Evolutionary conservation across 345 rosid genomes (phyloP).

Genomic region (Dipteronia sinensis): DNA sequence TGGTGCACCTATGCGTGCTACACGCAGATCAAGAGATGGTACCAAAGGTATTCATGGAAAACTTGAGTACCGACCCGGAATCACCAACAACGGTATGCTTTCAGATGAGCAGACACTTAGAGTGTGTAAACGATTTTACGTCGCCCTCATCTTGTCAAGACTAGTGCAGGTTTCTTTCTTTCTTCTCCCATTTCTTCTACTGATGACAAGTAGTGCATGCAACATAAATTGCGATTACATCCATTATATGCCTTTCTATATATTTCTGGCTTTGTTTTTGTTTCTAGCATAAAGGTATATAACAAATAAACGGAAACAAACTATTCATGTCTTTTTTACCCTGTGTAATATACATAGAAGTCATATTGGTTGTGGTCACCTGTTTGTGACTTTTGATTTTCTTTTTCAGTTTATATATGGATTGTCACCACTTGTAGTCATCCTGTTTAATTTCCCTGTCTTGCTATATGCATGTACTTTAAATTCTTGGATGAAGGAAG

Average conservation of each 20-base stretch:
- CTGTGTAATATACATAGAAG: conserved; percentile 4
- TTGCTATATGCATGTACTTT: conserved; percentile 22
- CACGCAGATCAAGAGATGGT: conserved; percentile 45
- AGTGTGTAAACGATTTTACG: conserved; percentile 92
- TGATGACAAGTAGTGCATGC: conserved; percentile 9
- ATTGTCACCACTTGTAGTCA: neutral
- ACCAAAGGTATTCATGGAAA: conserved; percentile 46
- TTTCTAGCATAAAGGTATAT: conserved; percentile 17
- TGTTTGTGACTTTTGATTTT: neutral
- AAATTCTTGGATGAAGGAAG: conserved; percentile 64
- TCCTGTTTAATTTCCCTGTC: conserved; percentile 13
- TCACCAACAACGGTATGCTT: conserved; percentile 43
- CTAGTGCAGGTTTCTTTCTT: conserved; percentile 71
- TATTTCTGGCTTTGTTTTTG: neutral
- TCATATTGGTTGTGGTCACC: neutral
- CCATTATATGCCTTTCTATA: neutral
- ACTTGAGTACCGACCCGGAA: conserved; percentile 41
- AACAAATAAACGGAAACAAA: neutral
- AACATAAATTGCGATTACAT: neutral
- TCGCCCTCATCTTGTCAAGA: conserved; percentile 93
- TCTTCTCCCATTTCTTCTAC: conserved; percentile 14
- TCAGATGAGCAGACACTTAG: conserved; percentile 79
- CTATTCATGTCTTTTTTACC: neutral
- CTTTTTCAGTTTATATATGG: neutral
- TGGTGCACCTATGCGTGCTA: conserved; percentile 71